A percentile compares a stretch with the other conserved stretches of the same genome.
Conservation (phyloP, 176 grass and related monocot species). For the Oryza officinalis region DNA sequence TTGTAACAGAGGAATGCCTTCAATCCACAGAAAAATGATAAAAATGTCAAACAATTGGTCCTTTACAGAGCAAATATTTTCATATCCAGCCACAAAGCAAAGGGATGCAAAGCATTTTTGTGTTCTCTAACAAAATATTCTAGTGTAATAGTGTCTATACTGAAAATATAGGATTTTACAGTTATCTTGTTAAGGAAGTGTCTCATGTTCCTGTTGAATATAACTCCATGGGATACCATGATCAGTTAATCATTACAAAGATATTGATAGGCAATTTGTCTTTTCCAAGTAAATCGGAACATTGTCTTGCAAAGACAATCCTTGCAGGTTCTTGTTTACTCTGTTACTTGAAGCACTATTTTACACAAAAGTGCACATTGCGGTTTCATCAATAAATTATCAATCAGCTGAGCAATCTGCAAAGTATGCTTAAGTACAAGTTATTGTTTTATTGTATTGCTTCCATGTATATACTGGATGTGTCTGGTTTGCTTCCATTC, state of each 20-base stretch:
- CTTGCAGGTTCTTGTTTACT: not conserved
- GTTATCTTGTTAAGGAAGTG: not conserved
- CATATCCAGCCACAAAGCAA: not conserved
- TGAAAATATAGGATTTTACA: not conserved
- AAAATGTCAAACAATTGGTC: not conserved
- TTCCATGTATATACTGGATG: not conserved
- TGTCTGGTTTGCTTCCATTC: too few relatives aligned
- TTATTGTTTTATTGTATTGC: not conserved
- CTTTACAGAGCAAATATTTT: not conserved
- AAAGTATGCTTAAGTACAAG: not conserved
- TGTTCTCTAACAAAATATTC: not conserved
- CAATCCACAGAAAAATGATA: not conserved
- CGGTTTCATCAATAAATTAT: conserved; percentile 3
- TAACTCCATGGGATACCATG: too few relatives aligned
- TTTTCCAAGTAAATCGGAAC: not conserved
- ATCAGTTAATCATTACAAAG: too few relatives aligned
- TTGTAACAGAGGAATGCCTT: not conserved
- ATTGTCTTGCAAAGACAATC: not conserved
- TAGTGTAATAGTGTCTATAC: not conserved
- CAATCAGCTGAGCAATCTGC: too few relatives aligned
- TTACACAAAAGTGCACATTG: not conserved
- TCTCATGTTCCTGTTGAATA: not conserved
- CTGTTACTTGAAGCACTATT: not conserved
- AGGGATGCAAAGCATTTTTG: not conserved
- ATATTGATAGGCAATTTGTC: not conserved